Evolutionary conservation across 768 basidiomycete genomes (phyloP).

Genomic region (Suillus occidentalis): DNA sequence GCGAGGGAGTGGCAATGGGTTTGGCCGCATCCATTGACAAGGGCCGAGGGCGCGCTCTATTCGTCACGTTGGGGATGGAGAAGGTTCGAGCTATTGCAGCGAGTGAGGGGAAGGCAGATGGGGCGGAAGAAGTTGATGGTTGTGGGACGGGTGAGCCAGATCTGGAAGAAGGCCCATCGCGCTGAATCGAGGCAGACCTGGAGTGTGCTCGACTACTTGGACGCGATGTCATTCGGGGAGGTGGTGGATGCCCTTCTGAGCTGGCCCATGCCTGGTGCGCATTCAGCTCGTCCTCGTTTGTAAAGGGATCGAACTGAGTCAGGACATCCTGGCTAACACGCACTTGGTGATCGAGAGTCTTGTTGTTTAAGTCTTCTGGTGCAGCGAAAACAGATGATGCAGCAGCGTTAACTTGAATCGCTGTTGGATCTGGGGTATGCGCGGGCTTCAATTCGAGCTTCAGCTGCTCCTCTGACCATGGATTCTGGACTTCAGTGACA

Average conservation of each 20-base stretch:
- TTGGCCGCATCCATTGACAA: conserved; percentile 61
- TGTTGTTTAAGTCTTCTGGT: conserved; percentile 7
- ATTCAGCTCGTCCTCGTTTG: conserved; percentile 52
- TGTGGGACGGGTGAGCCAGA: conserved; percentile 29
- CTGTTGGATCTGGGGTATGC: conserved; percentile 43
- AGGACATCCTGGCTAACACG: conserved; percentile 42
- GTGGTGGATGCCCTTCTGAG: conserved; percentile 62
- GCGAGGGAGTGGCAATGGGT: conserved; percentile 59
- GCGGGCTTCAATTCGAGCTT: conserved; percentile 11
- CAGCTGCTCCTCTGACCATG: conserved; percentile 20
- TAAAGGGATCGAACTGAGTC: conserved; percentile 70
- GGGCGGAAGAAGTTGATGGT: conserved; percentile 12
- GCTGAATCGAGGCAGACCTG: conserved; percentile 10
- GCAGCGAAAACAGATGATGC: conserved; percentile 35
- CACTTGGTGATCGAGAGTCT: conserved; percentile 13
- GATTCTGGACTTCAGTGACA: conserved; percentile 12
- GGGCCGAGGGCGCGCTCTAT: conserved; percentile 47
- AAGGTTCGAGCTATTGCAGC: conserved; percentile 68
- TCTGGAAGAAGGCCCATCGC: conserved; percentile 10
- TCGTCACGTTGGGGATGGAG: conserved; percentile 47
- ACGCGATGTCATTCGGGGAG: conserved; percentile 33
- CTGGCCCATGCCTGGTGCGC: conserved; percentile 66
- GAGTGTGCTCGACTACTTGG: conserved; percentile 10
- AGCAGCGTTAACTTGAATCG: conserved; percentile 43
- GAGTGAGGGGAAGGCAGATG: conserved; percentile 57